Evolutionary conservation across 2,329 filamentous ascomycete genomes (phyloP), one percentile per base, ranked within the genome.

Genomic region (Ceratocystis diversiconidia): DNA sequence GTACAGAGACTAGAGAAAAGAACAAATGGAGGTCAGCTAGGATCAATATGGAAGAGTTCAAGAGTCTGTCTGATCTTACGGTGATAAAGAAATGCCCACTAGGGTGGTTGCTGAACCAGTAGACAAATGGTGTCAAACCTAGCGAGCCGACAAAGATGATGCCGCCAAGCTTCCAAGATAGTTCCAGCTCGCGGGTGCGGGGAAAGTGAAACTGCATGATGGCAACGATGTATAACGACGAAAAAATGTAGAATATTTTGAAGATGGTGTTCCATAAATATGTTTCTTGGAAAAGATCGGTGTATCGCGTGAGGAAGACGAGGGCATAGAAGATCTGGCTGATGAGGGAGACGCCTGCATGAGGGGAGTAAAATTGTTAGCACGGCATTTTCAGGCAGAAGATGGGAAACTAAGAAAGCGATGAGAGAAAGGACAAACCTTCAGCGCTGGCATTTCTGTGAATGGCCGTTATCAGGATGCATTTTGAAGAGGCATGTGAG

Each of bases 101-200:
- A 7, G 62, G 43, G 32, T 60, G 44, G 28, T 59, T 55, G 48
- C 61, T 63, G 30, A 66, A 41, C 66, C 63, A 65, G 22, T 67
- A 67, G 44, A 84, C 81, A 69, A 95, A 81, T 0, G 91, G 90
- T 8, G 90, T 86, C 36, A 88, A 73, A 12, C 88, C 71, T 36
- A 90, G 72, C 22, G 86, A 86, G 3, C 82, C 87, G 12, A 77
- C 79, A 1, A 92, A 75, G 63, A 86, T 86, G 69, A 83, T 83
- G 30, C 84, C 84, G 52, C 89, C 90, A 69, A 96, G 79, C 76
- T 92, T 95, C 92, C 92, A 96, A n/a, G 91, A 89, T 71, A 90
- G 84, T 77, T 97, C 92, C 64, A 86, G 82, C 76, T 97, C 92
- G 52, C 92, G 80, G n/a, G 92, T 95, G 43, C 92, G 84, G 10